A percentile compares a stretch with the other conserved stretches of the same genome.
Conservation (phyloP, 2,329 filamentous ascomycete species). For the Colletotrichum australisinense region DNA sequence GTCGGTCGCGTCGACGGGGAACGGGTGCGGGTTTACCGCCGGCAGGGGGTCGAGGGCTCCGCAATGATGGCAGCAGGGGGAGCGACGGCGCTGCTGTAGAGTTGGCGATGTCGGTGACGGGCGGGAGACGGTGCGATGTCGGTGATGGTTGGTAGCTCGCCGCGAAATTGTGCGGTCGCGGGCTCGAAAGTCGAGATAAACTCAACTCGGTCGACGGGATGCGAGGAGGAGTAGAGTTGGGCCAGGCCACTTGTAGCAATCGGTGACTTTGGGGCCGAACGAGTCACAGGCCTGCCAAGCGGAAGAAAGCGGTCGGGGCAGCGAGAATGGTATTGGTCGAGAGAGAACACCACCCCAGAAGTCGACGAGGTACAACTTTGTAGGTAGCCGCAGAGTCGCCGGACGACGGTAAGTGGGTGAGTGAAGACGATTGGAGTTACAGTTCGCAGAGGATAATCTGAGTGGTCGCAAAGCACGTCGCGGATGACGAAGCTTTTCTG, state of each 20-base stretch:
- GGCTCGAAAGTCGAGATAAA: conserved; percentile 1
- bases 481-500: neutral
- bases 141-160: neutral
- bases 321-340: conserved; percentile 27
- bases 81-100: conserved; percentile 4
- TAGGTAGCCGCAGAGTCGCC: neutral
- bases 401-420: neutral
- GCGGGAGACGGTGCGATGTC: neutral
- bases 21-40: conserved; percentile 34
- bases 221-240: conserved; percentile 1
- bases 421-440: neutral
- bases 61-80: conserved; percentile 33
- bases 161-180: neutral
- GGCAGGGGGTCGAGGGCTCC: conserved; percentile 30
- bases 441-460: neutral
- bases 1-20: conserved; percentile 35
- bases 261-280: neutral
- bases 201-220: conserved; percentile 21
- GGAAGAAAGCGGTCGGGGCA: conserved; percentile 15
- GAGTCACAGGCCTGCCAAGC: conserved; percentile 27
- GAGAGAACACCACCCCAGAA: conserved; percentile 6
- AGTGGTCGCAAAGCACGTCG: neutral
- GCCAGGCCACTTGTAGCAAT: conserved; percentile 7
- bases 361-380: neutral
- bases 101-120: neutral